Evolutionary conservation across 1,284 basidiomycete species (phyloP).

Genomic region (Quambalaria eucalypti): DNA sequence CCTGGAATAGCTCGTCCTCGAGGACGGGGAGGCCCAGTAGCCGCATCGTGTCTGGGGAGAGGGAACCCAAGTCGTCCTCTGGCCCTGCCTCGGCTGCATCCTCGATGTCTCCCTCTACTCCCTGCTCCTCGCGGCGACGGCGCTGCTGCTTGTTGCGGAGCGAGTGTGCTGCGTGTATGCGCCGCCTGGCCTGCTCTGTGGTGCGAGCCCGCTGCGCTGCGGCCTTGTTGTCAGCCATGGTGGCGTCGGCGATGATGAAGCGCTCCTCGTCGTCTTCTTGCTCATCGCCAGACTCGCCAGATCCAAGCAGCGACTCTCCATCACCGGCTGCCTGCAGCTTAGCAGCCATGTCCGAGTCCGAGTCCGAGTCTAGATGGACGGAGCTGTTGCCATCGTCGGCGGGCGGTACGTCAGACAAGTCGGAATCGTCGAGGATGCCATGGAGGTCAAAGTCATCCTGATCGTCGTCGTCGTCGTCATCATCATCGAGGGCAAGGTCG

Average conservation of each 20-base stretch:
- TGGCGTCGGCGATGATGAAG: conserved; percentile 41
- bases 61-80: conserved; percentile 14
- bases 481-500: conserved; percentile 5
- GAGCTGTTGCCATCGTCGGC: not conserved
- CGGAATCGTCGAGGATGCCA: conserved; percentile 4
- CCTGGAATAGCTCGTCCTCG: conserved; percentile 39
- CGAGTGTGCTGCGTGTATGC: not conserved
- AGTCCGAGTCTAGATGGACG: conserved; percentile 13
- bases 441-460: conserved; percentile 7
- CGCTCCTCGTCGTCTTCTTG: conserved; percentile 38
- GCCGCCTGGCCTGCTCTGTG: not conserved
- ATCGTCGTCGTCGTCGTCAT: conserved; percentile 6
- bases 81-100: conserved; percentile 3
- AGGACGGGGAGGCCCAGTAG: conserved; percentile 27
- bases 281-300: conserved; percentile 35
- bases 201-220: conserved; percentile 13
- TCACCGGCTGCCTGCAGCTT: conserved; percentile 41
- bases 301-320: conserved; percentile 42
- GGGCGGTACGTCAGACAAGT: conserved; percentile 7
- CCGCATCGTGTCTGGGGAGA: conserved; percentile 30
- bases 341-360: conserved; percentile 40
- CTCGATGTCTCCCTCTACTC: conserved; percentile 13
- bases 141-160: conserved; percentile 7
- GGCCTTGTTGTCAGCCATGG: conserved; percentile 9
- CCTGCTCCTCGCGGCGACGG: conserved; percentile 7